These are phyloP conservation scores for Metschnikowia lunata DNA, from an alignment of 805 yeast genomes.

Conservation along the genomic window DNA sequence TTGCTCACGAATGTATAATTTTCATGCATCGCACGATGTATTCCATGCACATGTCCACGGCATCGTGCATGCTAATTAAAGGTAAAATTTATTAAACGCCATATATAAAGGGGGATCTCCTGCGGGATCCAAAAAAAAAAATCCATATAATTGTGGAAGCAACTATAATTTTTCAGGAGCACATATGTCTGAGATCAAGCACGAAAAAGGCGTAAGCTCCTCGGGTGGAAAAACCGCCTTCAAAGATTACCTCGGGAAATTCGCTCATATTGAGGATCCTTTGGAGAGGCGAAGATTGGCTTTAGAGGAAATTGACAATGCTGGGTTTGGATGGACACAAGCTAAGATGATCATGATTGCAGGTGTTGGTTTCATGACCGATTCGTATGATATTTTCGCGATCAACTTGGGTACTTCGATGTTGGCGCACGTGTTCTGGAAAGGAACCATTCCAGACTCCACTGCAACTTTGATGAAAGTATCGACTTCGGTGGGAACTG, in stretches of 20 bases:
- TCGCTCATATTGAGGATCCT: constrained; percentile 79
- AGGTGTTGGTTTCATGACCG: constrained; percentile 90
- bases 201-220: constrained; percentile 18
- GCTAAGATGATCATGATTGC: constrained; percentile 79
- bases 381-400: constrained; percentile 89
- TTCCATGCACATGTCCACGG: constrained; percentile 2
- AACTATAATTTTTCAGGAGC: background rate
- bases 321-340: constrained; percentile 78
- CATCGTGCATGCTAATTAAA: constrained; percentile 5
- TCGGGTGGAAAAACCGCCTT: constrained; percentile 82
- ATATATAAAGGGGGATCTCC: background rate
- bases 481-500: constrained; percentile 91
- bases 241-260: constrained; percentile 77
- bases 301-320: constrained; percentile 76
- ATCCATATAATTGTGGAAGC: too few relatives aligned
- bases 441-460: constrained; percentile 58
- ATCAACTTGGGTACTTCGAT: constrained; percentile 78
- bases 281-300: constrained; percentile 84
- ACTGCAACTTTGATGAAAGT: constrained; percentile 76
- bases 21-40: constrained; percentile 6
- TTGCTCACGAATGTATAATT: background rate
- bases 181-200: constrained; percentile 24
- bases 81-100: constrained; percentile 1
- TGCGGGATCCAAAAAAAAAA: background rate
- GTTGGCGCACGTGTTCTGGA: constrained; percentile 75